Evolutionary conservation across 495 filamentous ascomycete genomes (phyloP).

Genomic region (Lichenothelia convexa): DNA sequence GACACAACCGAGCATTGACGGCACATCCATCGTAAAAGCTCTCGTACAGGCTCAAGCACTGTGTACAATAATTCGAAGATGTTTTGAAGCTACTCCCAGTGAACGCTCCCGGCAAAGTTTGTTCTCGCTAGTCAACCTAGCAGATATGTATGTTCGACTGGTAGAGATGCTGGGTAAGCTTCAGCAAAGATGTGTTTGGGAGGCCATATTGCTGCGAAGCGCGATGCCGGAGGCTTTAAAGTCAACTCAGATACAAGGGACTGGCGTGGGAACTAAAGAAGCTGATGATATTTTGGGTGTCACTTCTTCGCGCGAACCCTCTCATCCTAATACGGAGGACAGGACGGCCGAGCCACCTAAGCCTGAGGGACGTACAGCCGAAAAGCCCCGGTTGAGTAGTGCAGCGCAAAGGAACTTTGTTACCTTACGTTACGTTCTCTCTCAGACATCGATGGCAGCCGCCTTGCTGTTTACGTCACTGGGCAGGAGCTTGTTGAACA

Average conservation of each 20-base stretch:
- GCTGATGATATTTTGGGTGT: constrained; percentile 15
- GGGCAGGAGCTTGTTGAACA: constrained; percentile 58
- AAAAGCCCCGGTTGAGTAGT: constrained; percentile 23
- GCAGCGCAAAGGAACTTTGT: constrained; percentile 61
- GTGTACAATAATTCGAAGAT: constrained; percentile 49
- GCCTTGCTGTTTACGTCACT: constrained; percentile 63
- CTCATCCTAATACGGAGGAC: no score
- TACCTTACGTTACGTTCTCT: constrained; percentile 56
- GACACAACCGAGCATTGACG: constrained; percentile 17
- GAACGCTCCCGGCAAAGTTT: constrained; percentile 36
- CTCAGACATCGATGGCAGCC: constrained; percentile 50
- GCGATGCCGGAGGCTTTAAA: constrained; percentile 49
- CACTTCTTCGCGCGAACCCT: background rate
- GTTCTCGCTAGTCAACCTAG: constrained; percentile 57
- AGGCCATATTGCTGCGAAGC: constrained; percentile 58
- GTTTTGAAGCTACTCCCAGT: constrained; percentile 51
- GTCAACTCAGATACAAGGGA: constrained; percentile 25
- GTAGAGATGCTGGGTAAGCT: constrained; percentile 56
- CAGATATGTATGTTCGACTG: constrained; percentile 55
- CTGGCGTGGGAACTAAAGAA: constrained; percentile 12
- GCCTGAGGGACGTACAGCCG: background rate
- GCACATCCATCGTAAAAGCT: constrained; percentile 58
- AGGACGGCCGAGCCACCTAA: background rate
- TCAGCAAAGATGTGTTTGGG: constrained; percentile 60
- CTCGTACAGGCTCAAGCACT: constrained; percentile 58